Conservation (phyloP, 345 rosid species). For the Linum tenue region DNA sequence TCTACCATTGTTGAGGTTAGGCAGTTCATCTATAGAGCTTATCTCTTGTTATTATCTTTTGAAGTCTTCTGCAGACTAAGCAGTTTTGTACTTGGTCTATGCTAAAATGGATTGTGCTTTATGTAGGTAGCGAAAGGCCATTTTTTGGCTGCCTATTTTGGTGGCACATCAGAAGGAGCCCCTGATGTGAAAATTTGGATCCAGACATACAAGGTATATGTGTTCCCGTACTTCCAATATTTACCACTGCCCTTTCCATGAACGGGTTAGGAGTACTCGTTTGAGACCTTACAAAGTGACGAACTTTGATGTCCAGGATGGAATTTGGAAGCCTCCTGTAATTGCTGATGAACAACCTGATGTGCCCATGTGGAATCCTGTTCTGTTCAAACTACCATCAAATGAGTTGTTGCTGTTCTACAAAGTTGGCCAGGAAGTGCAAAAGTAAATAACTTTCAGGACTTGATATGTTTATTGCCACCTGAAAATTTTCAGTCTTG, state of each 20-base stretch:
- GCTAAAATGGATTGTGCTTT: background rate
- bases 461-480: background rate
- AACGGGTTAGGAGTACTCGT: background rate
- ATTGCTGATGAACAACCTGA: constrained; percentile 54
- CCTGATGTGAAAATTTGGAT: constrained; percentile 64
- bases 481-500: background rate
- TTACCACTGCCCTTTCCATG: background rate
- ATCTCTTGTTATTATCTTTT: background rate
- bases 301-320: constrained; percentile 38
- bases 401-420: constrained; percentile 72
- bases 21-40: constrained; percentile 2
- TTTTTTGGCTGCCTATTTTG: constrained; percentile 69
- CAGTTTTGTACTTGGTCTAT: background rate
- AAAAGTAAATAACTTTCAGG: constrained; percentile 39
- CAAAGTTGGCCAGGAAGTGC: constrained; percentile 78
- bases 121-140: constrained; percentile 55
- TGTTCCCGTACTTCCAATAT: background rate
- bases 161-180: constrained; percentile 50
- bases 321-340: constrained; percentile 50
- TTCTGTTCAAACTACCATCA: constrained; percentile 66
- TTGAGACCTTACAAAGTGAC: background rate
- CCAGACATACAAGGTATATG: constrained; percentile 48
- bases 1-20: constrained; percentile 76
- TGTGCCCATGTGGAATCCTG: constrained; percentile 91
- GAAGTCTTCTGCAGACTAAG: background rate